Percentiles rank a stretch among this genome's conserved stretches.
These are phyloP conservation scores for Encephalitozoon intestinalis DNA, from an alignment of 371 early-diverging fungal genomes.

Conservation along the genomic window DNA sequence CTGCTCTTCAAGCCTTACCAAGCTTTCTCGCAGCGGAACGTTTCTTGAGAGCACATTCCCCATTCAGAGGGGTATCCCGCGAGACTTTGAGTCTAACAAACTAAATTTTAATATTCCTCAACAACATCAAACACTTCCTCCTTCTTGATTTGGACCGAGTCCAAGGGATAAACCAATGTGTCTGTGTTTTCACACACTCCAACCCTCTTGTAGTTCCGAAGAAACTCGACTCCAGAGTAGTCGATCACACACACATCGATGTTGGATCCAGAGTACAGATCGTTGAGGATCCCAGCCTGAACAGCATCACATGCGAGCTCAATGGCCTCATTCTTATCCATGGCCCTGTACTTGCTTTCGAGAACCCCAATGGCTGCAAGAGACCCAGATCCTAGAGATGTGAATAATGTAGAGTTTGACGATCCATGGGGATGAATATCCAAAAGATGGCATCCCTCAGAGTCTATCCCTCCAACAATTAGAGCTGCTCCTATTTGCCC, in stretches of 20 bases:
- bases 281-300: slow-evolving; percentile 95
- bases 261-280: slow-evolving; percentile 93
- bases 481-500: slow-evolving; percentile 92
- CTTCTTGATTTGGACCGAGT: slow-evolving; percentile 20
- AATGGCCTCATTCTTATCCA: slow-evolving; percentile 81
- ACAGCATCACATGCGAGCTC: slow-evolving; percentile 83
- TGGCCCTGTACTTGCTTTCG: slow-evolving; percentile 74
- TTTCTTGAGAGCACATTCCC: slow-evolving; percentile 49
- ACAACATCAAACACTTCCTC: slow-evolving; percentile 51
- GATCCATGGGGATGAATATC: slow-evolving; percentile 91
- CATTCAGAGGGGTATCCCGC: slow-evolving; percentile 21
- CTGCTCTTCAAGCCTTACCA: slow-evolving; percentile 39
- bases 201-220: slow-evolving; percentile 44
- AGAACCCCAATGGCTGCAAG: slow-evolving; percentile 91
- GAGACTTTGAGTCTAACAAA: slow-evolving; percentile 15
- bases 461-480: slow-evolving; percentile 87
- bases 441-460: slow-evolving; percentile 76
- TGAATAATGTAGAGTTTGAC: slow-evolving; percentile 82
- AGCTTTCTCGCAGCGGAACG: slow-evolving; percentile 25
- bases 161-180: slow-evolving; percentile 31
- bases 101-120: slow-evolving; percentile 27
- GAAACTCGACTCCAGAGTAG: slow-evolving; percentile 11
- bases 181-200: slow-evolving; percentile 35
- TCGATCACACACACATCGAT: slow-evolving; percentile 70
- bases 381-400: slow-evolving; percentile 92